phyloP scores from a whole-genome alignment of 768 basidiomycete genomes.

The Rhodotorula sphaerocarpa region DNA sequence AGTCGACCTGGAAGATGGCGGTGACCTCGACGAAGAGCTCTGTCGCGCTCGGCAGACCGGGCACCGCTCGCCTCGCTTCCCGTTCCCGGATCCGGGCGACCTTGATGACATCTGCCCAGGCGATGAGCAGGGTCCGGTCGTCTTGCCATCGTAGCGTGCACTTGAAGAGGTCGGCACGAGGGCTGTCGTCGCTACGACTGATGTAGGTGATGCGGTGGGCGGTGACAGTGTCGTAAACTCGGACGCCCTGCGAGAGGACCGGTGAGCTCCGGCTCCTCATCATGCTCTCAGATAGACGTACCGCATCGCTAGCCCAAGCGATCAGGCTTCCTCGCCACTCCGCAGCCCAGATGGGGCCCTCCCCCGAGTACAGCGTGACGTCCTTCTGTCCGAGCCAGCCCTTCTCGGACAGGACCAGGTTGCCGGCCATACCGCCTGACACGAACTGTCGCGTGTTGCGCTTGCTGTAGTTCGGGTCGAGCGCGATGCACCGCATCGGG shows the following conservation, averaged over 20 bases:
- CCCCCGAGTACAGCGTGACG: slow-evolving; percentile 62
- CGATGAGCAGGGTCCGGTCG: slow-evolving; percentile 77
- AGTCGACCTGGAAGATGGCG: slow-evolving; percentile 83
- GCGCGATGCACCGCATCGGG: slow-evolving; percentile 77
- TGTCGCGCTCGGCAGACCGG: slow-evolving; percentile 11
- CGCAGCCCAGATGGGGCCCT: slow-evolving; percentile 89
- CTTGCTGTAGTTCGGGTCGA: slow-evolving; percentile 84
- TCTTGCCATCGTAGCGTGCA: slow-evolving; percentile 88
- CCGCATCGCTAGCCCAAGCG: slow-evolving; percentile 91
- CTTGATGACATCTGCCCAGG: slow-evolving; percentile 81
- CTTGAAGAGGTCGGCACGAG: slow-evolving; percentile 89
- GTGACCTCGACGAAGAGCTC: slow-evolving; percentile 71
- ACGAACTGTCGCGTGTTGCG: slow-evolving; percentile 69
- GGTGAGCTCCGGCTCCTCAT: too few relatives aligned
- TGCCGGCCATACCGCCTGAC: slow-evolving; percentile 85
- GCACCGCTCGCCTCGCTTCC: slow-evolving; percentile 29
- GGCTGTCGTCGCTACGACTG: slow-evolving; percentile 69
- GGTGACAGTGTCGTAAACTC: slow-evolving; percentile 76
- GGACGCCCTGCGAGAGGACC: slow-evolving; percentile 65
- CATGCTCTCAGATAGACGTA: too few relatives aligned
- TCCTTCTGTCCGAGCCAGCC: slow-evolving; percentile 95
- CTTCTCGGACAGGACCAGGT: slow-evolving; percentile 79
- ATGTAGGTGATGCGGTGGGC: slow-evolving; percentile 74
- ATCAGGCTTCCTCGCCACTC: slow-evolving; percentile 79
- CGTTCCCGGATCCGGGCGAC: slow-evolving; percentile 59